Conservation (phyloP, 2,329 filamentous ascomycete genomes). For the Dendryphion nanum region DNA sequence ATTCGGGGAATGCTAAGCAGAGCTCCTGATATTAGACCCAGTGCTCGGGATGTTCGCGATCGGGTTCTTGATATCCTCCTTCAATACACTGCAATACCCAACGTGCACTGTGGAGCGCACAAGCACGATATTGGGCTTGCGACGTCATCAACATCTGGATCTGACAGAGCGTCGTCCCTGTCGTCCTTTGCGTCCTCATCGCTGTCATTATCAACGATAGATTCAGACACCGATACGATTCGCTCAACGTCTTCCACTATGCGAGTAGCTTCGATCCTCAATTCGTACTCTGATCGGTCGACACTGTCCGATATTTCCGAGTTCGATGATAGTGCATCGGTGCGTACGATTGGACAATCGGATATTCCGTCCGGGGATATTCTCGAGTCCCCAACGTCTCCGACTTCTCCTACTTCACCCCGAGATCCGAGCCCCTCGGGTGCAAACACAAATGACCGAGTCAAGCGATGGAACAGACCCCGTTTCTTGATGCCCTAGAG, state of each 20-base stretch:
- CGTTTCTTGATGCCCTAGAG: constrained; percentile 27
- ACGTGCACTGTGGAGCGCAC: constrained; percentile 36
- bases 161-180: constrained; percentile 27
- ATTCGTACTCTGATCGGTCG: constrained; percentile 30
- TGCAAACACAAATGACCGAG: constrained; percentile 11
- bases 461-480: constrained; percentile 31
- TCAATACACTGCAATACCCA: constrained; percentile 28
- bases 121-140: constrained; percentile 27
- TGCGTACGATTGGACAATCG: constrained; percentile 21
- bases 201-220: constrained; percentile 7
- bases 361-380: constrained; percentile 2
- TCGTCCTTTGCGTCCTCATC: constrained; percentile 22
- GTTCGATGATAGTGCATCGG: constrained; percentile 23
- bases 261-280: constrained; percentile 29
- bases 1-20: constrained; percentile 43
- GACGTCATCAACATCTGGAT: constrained; percentile 22
- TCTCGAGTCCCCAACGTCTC: background rate
- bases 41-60: constrained; percentile 42
- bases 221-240: constrained; percentile 28
- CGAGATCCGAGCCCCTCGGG: constrained; percentile 13
- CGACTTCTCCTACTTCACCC: constrained; percentile 1
- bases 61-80: constrained; percentile 32
- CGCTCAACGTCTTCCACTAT: constrained; percentile 21
- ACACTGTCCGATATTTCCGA: constrained; percentile 31
- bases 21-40: constrained; percentile 42